Evolutionary conservation across 129 eudicot genomes (phyloP).

Genomic region (Ambrosia trifida): DNA sequence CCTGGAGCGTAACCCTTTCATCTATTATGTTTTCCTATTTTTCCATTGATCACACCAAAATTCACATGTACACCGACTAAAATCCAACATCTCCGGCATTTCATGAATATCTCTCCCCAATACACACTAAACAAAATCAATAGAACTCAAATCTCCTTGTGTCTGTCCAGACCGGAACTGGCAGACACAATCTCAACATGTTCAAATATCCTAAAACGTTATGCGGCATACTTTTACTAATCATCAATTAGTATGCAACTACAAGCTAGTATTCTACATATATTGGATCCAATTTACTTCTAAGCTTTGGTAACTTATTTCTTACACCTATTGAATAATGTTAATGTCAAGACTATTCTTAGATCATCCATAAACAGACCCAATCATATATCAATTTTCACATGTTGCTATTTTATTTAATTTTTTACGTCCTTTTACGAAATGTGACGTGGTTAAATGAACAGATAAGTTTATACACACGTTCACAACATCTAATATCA

Average conservation of each 20-base stretch:
- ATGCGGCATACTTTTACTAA: not conserved
- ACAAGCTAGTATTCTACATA: not conserved
- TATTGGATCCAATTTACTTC: not conserved
- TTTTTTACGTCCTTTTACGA: not conserved
- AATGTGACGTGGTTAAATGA: not conserved
- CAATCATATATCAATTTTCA: not conserved
- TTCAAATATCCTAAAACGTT: not conserved
- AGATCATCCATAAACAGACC: not conserved
- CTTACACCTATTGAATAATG: too few relatives aligned
- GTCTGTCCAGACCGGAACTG: too few relatives aligned
- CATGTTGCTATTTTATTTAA: not conserved
- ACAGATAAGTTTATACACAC: not conserved
- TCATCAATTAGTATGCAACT: not conserved
- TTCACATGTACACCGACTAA: not conserved
- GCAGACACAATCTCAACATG: not conserved
- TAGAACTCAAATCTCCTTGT: not conserved
- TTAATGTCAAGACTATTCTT: not conserved
- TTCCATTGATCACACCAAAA: not conserved
- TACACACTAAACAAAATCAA: not conserved
- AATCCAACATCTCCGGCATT: not conserved
- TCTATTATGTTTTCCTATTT: not conserved
- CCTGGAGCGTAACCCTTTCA: not conserved
- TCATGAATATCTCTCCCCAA: not conserved
- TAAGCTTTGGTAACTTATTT: not conserved
- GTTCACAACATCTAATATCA: conserved; percentile 11